Base-by-base conservation (phyloP, 192 early-diverging fungal genomes). In the Pilobolus umbonatus region DNA sequence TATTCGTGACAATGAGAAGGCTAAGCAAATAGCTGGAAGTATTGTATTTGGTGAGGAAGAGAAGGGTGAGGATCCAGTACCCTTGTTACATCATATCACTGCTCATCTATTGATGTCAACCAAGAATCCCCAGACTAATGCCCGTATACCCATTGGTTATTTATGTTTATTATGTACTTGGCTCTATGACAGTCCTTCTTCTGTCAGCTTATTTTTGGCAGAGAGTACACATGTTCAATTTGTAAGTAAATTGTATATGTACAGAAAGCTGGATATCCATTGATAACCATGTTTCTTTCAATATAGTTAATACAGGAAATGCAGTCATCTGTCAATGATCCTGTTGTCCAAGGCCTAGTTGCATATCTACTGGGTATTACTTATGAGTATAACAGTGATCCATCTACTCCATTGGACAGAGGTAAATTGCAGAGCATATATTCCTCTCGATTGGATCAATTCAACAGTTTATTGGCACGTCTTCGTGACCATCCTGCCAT, bases 151-250 rank as follows among this genome's bases (percentile, higher is more conserved):
- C 45, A 74, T 96, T 31, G 89, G 89, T 0, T 83, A 92, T 46
- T 66, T 97, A 21, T 83, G 82, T 31, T 65, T 95, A n/a, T 64
- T 97, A 0, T 82, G 87, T 43, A 76, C 81, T 4, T 99, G 96
- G 96, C 75, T 96, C 38, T 87, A 78, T 51, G 88, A 88, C 19
- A 92, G 88, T 49, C 83, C 89, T 6, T 71, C 80, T 29, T 88
- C 85, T 14, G 90, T 96, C 24, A 74, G 81, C 14, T 83, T 91
- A 60, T 88, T 95, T 61, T 73, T 99, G 38, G 85, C 88, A 5
- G 95, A 99, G 71, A 87, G 87, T 9, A 80, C 86, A 15, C 93
- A 96, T 64, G 71, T 96, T 12, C 87, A 94, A 56, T 96, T 94
- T 75, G 91, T 93, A 83, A 55, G 83, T 65, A 19, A 29, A 15